Evolutionary conservation across 768 basidiomycete species (phyloP), one percentile per base, ranked within the genome.

Genomic region (Hysterangium stoloniferum): DNA sequence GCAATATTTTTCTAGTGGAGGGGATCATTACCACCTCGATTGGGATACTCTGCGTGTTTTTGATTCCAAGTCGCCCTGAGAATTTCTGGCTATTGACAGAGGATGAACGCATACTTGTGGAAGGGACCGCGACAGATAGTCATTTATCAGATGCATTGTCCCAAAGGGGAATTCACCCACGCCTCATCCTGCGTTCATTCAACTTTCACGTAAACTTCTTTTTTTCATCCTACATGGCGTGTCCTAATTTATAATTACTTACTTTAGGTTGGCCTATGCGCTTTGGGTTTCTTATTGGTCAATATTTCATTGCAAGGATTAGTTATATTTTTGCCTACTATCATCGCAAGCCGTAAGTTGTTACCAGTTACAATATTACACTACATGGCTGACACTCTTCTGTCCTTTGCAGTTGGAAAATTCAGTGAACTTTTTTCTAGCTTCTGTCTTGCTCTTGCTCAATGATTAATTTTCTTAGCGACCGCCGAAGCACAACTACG

Each of bases 401-500:
- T 43, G 22, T 45, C 36, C 17, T 31, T 49, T 34, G 51, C 69
- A 68, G 58, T 42, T 12, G 56, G 13, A 12, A 28, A 11, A 25
- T 47, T 53, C 24, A 35, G 24, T 29, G 20, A 36, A 15, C 31
- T 3, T 8, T 13, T 17, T 9, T 15, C 42, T n/a, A n/a, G n/a
- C n/a, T 45, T 2, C 12, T 31, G 13, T 2, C 4, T 13, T 4
- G 19, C 32, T n/a, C n/a, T 15, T 12, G 11, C n/a, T 45, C 27
- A 28, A 4, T 22, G 24, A 46, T 6, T 38, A 9, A 17, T 20
- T 29, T 24, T 27, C 4, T 44, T 44, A 76, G 72, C 70, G 35
- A 66, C 67, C 6, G 68, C 75, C 11, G 63, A 74, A 56, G 65
- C 71, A 1, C 74, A 76, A 53, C 65, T 76, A 9, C 68, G 71